Evolutionary conservation across 805 yeast genomes (phyloP), one percentile per base, ranked within the genome.

Genomic region (Monosporozyma solicola): DNA sequence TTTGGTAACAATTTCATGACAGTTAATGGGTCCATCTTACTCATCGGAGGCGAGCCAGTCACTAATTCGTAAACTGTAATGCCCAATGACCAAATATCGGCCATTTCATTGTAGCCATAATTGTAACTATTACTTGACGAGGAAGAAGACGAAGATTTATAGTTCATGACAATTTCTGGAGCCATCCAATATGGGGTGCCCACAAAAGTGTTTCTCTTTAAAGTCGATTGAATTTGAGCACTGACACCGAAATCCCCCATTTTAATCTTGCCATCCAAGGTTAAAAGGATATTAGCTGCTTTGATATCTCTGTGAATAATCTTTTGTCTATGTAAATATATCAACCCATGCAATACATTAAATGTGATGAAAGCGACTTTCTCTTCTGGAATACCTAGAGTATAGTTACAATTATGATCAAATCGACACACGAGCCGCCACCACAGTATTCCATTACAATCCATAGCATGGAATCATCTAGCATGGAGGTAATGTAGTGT

Each of bases 161-260:
- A 24, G 24, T 43, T 43, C 20, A 74, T 66, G 46, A 94, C 85
- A n/a, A 92, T 86, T 66, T 94, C 99, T 0, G 99, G 99, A 0
- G 99, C 99, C 98, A 92, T 91, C 97, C 97, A 91, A 68, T 81
- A 88, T 13, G 97, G 97, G 0, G 97, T 90, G 1, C 98, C 98
- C 51, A 90, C 96, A 74, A 91, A 84, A 0, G 97, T 87, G 57
- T 84, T 78, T 55, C 81, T 74, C 53, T 80, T 70, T 59, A 79
- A 75, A 50, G 83, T 83, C 2, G 97, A 64, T 22, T 84, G 78
- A 29, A 91, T 74, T 66, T 89, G 94, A 0, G 94, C 94, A 61
- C 92, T 82, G 3, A 91, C 97, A 1, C 98, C 98, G 73, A 91
- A 91, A 70, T 92, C 98, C 0, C 90, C 97, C 33, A 91, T 70